A percentile compares a stretch with the other conserved stretches of the same genome.
These are phyloP conservation scores for Fusarium circinatum DNA, from an alignment of 2,329 filamentous ascomycete genomes.

Conservation along the genomic window DNA sequence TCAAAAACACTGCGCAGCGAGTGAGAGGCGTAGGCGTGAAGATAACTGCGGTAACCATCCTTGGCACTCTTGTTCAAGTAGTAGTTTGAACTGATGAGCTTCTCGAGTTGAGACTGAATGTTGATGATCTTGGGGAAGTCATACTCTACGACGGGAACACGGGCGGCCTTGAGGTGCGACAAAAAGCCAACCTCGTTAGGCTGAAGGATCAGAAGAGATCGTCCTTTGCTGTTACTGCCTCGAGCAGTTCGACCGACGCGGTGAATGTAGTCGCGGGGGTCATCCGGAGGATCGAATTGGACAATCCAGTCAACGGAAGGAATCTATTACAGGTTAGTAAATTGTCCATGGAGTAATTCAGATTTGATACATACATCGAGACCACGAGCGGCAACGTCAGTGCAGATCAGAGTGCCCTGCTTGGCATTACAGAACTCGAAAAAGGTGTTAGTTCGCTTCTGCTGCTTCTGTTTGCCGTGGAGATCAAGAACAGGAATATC, in stretches of 20 bases:
- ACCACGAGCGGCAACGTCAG: constrained; percentile 93
- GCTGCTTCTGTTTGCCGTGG: constrained; percentile 97
- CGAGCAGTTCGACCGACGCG: constrained; percentile 94
- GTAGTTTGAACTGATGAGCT: constrained; percentile 94
- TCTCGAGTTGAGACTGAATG: constrained; percentile 90
- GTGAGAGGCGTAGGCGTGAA: constrained; percentile 92
- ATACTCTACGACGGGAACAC: constrained; percentile 94
- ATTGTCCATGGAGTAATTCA: neutral
- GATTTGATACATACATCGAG: constrained; percentile 72
- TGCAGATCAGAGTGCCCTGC: constrained; percentile 91
- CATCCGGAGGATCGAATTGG: constrained; percentile 94
- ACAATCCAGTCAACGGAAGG: constrained; percentile 96
- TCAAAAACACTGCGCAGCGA: constrained; percentile 71
- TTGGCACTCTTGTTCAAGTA: constrained; percentile 90
- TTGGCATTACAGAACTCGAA: constrained; percentile 88
- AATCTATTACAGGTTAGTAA: constrained; percentile 63
- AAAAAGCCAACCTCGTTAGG: constrained; percentile 94
- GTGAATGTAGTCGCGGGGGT: constrained; percentile 92
- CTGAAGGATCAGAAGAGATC: constrained; percentile 92
- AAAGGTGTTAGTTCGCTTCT: constrained; percentile 98
- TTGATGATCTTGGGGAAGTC: constrained; percentile 97
- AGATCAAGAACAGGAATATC: constrained; percentile 88
- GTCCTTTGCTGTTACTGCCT: constrained; percentile 83
- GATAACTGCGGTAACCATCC: constrained; percentile 85
- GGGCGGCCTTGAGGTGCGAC: constrained; percentile 87